A percentile compares a stretch with the other conserved stretches of the same genome.
Conservation (phyloP, 208 protist species). For the Naegleria lovaniensis region DNA sequence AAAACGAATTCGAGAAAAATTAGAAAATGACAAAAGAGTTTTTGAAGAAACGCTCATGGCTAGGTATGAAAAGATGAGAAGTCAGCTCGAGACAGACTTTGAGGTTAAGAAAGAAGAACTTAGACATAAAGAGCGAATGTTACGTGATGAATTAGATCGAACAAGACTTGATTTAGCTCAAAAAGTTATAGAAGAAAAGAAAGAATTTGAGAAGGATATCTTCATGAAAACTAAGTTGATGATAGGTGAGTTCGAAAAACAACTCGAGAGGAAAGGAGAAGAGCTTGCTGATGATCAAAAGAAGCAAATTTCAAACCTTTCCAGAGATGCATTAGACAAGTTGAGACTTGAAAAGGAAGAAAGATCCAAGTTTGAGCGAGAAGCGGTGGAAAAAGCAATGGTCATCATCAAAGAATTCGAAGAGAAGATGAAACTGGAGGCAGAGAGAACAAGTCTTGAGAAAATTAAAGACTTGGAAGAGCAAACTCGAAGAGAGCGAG, state of each 20-base stretch:
- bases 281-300: not conserved
- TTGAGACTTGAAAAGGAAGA: not conserved
- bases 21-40: not conserved
- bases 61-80: slow-evolving; percentile 15
- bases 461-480: not conserved
- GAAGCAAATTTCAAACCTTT: not conserved
- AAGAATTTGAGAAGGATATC: not conserved
- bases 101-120: slow-evolving; percentile 11
- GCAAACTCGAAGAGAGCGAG: not conserved
- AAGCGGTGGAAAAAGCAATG: slow-evolving; percentile 9
- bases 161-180: not conserved
- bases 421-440: not conserved
- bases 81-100: not conserved
- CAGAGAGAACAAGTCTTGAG: not conserved
- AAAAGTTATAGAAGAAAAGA: not conserved
- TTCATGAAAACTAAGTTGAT: not conserved
- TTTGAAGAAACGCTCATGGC: not conserved
- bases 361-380: not conserved
- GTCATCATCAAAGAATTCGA: slow-evolving; percentile 5
- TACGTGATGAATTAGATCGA: not conserved
- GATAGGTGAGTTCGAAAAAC: not conserved
- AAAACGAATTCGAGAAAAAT: not conserved
- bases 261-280: not conserved
- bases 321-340: not conserved
- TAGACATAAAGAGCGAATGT: not conserved